phyloP scores from a whole-genome alignment of 306 rosid genomes.

The Elaeagnus macrophylla region DNA sequence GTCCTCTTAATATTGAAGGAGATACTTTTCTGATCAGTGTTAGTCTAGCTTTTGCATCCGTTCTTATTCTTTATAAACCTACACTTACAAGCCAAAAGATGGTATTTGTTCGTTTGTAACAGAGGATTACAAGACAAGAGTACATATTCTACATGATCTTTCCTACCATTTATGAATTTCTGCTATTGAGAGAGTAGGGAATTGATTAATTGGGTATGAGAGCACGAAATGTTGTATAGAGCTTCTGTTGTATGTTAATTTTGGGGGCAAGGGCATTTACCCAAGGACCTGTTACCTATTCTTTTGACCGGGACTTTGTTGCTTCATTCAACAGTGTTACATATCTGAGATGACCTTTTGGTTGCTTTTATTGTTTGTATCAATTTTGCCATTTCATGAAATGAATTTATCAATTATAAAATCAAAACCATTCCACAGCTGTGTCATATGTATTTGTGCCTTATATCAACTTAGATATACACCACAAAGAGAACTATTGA shows the following conservation, averaged over 20 bases:
- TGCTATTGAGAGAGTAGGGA: slow-evolving; percentile 14
- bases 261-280: slow-evolving; percentile 10
- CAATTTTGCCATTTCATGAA: slow-evolving; percentile 23
- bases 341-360: slow-evolving; percentile 4
- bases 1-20: slow-evolving; percentile 78
- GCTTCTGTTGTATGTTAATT: slow-evolving; percentile 16
- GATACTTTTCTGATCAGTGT: slow-evolving; percentile 55
- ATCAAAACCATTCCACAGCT: background rate
- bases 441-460: too few species aligned
- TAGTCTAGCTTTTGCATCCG: slow-evolving; percentile 26
- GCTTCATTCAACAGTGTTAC: slow-evolving; percentile 3
- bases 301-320: slow-evolving; percentile 13
- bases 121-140: slow-evolving; percentile 22
- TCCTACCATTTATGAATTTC: too few species aligned
- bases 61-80: slow-evolving; percentile 23
- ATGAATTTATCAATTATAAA: slow-evolving; percentile 1
- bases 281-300: slow-evolving; percentile 8
- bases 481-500: too few species aligned
- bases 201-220: slow-evolving; percentile 16
- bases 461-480: too few species aligned
- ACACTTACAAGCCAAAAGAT: slow-evolving; percentile 23
- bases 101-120: slow-evolving; percentile 13
- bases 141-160: slow-evolving; percentile 2
- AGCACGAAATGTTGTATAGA: slow-evolving; percentile 36
- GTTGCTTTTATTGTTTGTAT: slow-evolving; percentile 9